Evolutionary conservation across 306 rosid species (phyloP).

Genomic region (Rubus idaeus): DNA sequence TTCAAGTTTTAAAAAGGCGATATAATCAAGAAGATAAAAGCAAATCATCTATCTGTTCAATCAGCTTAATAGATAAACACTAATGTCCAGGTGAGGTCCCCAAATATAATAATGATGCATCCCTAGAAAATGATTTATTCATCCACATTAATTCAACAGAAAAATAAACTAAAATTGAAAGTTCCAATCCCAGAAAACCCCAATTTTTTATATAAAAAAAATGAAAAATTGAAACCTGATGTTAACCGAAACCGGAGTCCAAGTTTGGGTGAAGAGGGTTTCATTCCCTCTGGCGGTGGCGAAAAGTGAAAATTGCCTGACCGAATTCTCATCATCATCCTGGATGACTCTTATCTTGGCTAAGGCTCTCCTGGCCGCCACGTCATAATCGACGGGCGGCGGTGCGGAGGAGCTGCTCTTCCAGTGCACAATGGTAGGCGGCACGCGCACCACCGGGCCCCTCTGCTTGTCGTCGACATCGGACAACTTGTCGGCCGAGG

Average conservation of each 20-base stretch:
- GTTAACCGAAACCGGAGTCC: constrained; percentile 56
- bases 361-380: constrained; percentile 59
- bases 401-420: constrained; percentile 26
- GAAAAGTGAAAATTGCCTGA: constrained; percentile 56
- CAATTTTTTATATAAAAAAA: background rate
- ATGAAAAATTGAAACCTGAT: constrained; percentile 42
- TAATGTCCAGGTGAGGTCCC: background rate
- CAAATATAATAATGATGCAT: background rate
- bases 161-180: background rate
- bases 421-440: constrained; percentile 55
- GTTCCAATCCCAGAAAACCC: background rate
- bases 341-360: constrained; percentile 58
- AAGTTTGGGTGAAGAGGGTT: constrained; percentile 74
- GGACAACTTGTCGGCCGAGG: constrained; percentile 28
- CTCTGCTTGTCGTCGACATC: constrained; percentile 33
- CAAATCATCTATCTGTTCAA: background rate
- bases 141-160: background rate
- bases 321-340: constrained; percentile 39
- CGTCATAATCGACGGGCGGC: constrained; percentile 46
- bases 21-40: constrained; percentile 4
- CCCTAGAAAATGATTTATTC: too few species aligned
- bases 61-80: background rate
- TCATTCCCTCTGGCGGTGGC: constrained; percentile 51
- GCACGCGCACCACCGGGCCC: constrained; percentile 50
- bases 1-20: background rate